Base-by-base conservation (phyloP, 805 yeast genomes). In the Candida insectorum region DNA sequence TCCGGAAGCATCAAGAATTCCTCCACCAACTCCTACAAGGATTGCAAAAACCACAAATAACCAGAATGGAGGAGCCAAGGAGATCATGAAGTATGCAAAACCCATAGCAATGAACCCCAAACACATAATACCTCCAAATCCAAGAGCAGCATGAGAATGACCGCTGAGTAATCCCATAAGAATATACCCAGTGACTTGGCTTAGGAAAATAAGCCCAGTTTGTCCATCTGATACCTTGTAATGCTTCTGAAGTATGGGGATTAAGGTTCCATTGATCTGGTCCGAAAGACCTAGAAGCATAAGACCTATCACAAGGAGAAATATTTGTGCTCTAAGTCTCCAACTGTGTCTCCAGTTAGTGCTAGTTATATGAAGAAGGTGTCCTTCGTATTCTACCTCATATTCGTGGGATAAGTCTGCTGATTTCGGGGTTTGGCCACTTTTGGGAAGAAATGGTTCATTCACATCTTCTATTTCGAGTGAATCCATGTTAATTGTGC, bases 211-310 rank as follows among this genome's bases (percentile, higher is more conserved):
- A 22, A 66, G 47, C 3, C 82, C 71, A 2, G 74, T 56, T 21
- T 61, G 58, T 1, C 72, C 53, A 43, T 81, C 75, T 40, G 70
- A 58, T 5, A 78, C 62, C 2, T 56, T 19, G 49, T 77, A 80
- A 30, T 72, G 55, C 4, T 48, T 51, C 34, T 75, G 69, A 11
- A 79, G 41, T 24, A 67, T 57, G 2, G 83, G 81, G 39, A 81
- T 60, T 24, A 79, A 48, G 0, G 84, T 69, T 0, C 86, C 86
- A 12, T 77, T 52, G 0, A 81, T 63, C 49, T 79, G 82, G 44
- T 81, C 86, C 5, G 70, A 64, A 18, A 79, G 48, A 0, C 87
- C 87, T 38, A 74, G 53, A 1, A 75, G 47, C 2, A 65, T 48
- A 44, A 77, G 71, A 1, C 64, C 49, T 16, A 56, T 24, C 38